Base-by-base conservation (phyloP, 169 alveolate genomes). In the Plasmodium gonderi region DNA sequence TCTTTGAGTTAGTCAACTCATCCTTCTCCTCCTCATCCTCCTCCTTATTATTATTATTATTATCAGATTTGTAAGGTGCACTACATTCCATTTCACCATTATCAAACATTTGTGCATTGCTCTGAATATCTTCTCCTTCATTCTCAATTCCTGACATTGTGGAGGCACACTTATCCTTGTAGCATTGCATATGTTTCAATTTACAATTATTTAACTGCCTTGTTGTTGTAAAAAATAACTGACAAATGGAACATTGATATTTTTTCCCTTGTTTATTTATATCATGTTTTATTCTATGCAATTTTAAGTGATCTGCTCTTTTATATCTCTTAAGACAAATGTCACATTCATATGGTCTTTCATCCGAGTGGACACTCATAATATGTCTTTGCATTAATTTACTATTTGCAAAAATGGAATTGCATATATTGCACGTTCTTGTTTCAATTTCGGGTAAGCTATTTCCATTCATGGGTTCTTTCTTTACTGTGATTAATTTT, bases 251-350 rank as follows among this genome's bases (percentile, higher is more conserved):
- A n/a, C 92, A 83, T 49, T 83, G 83, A 42, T 17, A 83, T 60
- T 83, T 83, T 6, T 69, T 83, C 20, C 42, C 77, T 26, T 83
- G 54, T 33, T 38, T 74, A 49, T 47, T 83, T 29, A 74, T 23
- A 38, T 69, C 44, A 76, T 83, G 92, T 8, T 38, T 74, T 68
- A 83, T 31, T 42, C 36, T 6, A 72, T 83, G 92, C 9, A 44
- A 14, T 17, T 83, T 83, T 76, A 83, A 83, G 77, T 83, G 92
- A n/a, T 83, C 92, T 29, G 83, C 75, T 31, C 92, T 47, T 83
- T 83, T 83, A 49, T 83, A 83, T 42, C 81, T 49, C 45, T 83
- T 83, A 7, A 49, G 54, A 72, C 92, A 83, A 14, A 83, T 23
- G 0, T 68, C 82, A 60, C 92, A 83, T 42, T 83, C 82, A 60